phyloP scores from a whole-genome alignment of 2,329 filamentous ascomycete genomes.

The Exophiala alcalophila region DNA sequence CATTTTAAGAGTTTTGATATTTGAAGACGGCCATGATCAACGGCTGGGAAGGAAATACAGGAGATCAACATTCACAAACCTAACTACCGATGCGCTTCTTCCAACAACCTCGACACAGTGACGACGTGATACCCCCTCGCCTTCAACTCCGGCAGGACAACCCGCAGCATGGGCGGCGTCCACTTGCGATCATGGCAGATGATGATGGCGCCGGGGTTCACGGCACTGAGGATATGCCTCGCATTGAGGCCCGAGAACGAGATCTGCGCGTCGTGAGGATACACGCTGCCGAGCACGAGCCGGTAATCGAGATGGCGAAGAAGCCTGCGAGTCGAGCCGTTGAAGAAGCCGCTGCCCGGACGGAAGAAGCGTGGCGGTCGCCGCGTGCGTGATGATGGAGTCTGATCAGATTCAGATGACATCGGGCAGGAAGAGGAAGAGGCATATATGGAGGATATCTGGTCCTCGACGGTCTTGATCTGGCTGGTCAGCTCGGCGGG shows the following conservation, averaged over 20 bases:
- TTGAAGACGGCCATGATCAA: no score
- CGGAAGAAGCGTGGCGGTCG: constrained; percentile 66
- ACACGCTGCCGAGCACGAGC: constrained; percentile 78
- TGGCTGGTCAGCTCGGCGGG: constrained; percentile 60
- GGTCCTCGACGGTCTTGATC: constrained; percentile 61
- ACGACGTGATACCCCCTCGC: constrained; percentile 68
- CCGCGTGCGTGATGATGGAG: constrained; percentile 33
- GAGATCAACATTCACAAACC: no score
- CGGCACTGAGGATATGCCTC: constrained; percentile 75
- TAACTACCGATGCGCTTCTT: no score
- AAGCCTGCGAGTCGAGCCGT: constrained; percentile 61
- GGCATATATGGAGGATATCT: constrained; percentile 58
- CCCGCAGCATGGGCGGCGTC: constrained; percentile 74
- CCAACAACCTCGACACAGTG: constrained; percentile 66
- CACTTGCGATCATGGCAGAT: constrained; percentile 86
- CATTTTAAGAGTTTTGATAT: no score
- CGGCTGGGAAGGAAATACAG: not conserved
- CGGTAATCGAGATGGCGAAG: constrained; percentile 62
- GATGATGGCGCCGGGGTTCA: constrained; percentile 71
- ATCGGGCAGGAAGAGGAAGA: no score
- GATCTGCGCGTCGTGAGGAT: constrained; percentile 90
- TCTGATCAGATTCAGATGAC: constrained; percentile 32
- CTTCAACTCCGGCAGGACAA: constrained; percentile 69
- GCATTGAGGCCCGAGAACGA: constrained; percentile 67
- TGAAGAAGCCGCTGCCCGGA: constrained; percentile 83